Percentiles rank a stretch among this genome's conserved stretches.
Conservation (phyloP, 352 stramenopile species). For the Globisporangium barbulae region DNA sequence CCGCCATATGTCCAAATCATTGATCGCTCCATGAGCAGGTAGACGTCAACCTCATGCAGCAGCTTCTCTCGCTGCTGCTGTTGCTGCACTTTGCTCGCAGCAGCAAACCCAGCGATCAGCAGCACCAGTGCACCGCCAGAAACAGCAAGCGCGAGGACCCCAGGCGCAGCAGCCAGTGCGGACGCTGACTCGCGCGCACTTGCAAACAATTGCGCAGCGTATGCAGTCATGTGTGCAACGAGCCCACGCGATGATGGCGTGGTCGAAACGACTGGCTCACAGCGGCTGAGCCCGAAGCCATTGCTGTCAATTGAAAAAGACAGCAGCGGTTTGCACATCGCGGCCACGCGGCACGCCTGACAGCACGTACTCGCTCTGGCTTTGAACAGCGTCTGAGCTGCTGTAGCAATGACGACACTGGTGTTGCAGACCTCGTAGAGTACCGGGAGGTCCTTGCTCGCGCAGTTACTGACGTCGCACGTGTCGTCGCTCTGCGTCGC, state of each 20-base stretch:
- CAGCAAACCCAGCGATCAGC: neutral
- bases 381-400: conserved; percentile 5
- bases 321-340: conserved; percentile 5
- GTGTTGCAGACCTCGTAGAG: conserved; percentile 7
- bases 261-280: neutral
- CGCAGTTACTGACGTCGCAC: neutral
- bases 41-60: neutral
- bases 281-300: conserved; percentile 3
- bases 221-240: neutral
- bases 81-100: neutral
- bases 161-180: neutral
- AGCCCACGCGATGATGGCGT: neutral
- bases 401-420: conserved; percentile 4
- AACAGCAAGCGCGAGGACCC: neutral
- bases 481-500: neutral
- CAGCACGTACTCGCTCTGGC: conserved; percentile 4
- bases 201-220: neutral
- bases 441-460: neutral
- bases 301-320: neutral
- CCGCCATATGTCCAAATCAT: no score
- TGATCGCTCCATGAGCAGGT: neutral
- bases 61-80: neutral
- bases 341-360: conserved; percentile 6
- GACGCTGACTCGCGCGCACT: neutral
- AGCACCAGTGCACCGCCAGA: neutral